Conservation (phyloP, 164 flowering plant species). For the Houttuynia cordata region DNA sequence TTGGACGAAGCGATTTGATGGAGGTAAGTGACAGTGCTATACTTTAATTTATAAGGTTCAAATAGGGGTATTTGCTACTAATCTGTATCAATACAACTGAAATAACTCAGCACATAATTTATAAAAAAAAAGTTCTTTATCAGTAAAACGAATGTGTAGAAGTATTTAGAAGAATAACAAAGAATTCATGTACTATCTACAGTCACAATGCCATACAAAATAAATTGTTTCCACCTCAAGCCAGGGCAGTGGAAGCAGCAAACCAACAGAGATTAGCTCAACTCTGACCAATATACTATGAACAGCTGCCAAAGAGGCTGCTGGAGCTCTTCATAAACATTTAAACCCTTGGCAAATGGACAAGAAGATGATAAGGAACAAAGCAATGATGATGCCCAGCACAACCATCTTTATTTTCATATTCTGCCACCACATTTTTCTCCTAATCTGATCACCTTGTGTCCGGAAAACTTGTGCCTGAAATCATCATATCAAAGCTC, state of each 20-base stretch:
- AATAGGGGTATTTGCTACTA: too few species aligned
- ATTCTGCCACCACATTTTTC: constrained; percentile 87
- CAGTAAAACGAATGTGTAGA: too few species aligned
- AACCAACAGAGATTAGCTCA: background rate
- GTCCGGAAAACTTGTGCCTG: constrained; percentile 83
- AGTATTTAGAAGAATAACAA: too few species aligned
- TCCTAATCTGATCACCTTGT: constrained; percentile 60
- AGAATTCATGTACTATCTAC: too few species aligned
- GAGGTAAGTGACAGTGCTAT: too few species aligned
- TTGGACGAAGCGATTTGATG: too few species aligned
- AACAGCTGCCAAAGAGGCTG: background rate
- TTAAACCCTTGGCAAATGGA: constrained; percentile 60
- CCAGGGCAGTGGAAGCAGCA: background rate
- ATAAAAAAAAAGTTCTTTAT: too few species aligned
- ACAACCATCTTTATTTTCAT: constrained; percentile 88
- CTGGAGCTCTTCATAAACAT: constrained; percentile 18
- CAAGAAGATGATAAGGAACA: constrained; percentile 70
- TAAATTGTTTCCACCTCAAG: background rate
- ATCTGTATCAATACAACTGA: too few species aligned
- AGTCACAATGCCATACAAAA: too few species aligned
- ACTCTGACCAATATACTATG: background rate
- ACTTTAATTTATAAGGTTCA: too few species aligned
- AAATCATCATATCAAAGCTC: background rate
- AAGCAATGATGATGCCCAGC: constrained; percentile 48
- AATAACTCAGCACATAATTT: too few species aligned